phyloP scores from a whole-genome alignment of 352 stramenopile species.

The Globisporangium sylvaticum region DNA sequence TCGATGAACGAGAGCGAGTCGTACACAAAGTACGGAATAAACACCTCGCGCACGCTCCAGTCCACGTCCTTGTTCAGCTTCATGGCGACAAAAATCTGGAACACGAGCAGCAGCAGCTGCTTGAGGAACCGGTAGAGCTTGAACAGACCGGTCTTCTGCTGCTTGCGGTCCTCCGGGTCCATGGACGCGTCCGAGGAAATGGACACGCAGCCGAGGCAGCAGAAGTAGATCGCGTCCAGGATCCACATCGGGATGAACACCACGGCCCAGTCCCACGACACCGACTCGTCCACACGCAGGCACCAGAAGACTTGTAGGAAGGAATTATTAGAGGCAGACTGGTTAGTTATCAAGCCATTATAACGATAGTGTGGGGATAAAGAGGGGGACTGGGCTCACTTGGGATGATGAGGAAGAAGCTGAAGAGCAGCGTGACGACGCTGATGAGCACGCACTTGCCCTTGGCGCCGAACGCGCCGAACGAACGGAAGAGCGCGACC shows the following conservation, averaged over 20 bases:
- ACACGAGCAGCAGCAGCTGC: conserved; percentile 61
- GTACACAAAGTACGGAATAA: conserved; percentile 81
- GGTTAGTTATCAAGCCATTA: not conserved
- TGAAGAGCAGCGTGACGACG: conserved; percentile 68
- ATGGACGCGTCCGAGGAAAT: conserved; percentile 37
- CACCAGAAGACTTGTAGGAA: conserved; percentile 72
- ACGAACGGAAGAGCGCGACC: conserved; percentile 63
- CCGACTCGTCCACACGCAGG: conserved; percentile 65
- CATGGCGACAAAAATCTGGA: conserved; percentile 82
- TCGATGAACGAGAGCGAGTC: conserved; percentile 71
- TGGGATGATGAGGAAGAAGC: conserved; percentile 84
- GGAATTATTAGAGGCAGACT: not conserved
- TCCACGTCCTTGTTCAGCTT: conserved; percentile 70
- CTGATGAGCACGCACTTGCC: conserved; percentile 71
- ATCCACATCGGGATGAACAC: conserved; percentile 84
- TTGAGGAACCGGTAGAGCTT: conserved; percentile 85
- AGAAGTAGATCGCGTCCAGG: conserved; percentile 70
- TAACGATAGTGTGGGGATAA: not conserved
- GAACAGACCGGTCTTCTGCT: conserved; percentile 42
- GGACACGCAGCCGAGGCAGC: conserved; percentile 62
- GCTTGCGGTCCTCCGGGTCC: conserved; percentile 59
- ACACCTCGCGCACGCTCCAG: conserved; percentile 57
- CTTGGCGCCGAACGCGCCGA: conserved; percentile 61
- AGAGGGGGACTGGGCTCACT: conserved; percentile 31
- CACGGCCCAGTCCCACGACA: conserved; percentile 75